Evolutionary conservation across 78 protist genomes (phyloP).

Genomic region (Dictyostelium discoideum): DNA sequence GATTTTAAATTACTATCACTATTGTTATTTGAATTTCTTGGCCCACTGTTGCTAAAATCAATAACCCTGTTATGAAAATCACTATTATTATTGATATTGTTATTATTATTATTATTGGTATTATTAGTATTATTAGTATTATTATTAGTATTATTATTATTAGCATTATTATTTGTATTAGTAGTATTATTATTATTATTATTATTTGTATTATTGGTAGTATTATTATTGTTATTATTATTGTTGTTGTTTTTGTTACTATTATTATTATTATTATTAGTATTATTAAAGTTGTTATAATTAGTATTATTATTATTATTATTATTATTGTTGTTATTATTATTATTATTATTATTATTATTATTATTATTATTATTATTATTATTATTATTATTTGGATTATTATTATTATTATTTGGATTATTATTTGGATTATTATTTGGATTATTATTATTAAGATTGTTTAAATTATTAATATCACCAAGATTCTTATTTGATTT

Average conservation of each 20-base stretch:
- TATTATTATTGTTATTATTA: not conserved
- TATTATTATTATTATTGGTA: conserved; percentile 2
- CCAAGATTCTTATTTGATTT: not conserved
- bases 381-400: not conserved
- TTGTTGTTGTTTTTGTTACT: not conserved
- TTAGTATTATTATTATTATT: conserved; percentile 3
- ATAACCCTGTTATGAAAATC: not conserved
- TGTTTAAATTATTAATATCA: not conserved
- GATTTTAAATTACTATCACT: too few species aligned
- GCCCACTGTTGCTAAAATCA: too few species aligned
- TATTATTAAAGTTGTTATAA: not conserved
- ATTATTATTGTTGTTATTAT: not conserved
- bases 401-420: not conserved
- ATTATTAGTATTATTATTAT: not conserved
- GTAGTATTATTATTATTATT: not conserved
- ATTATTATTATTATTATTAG: conserved; percentile 1
- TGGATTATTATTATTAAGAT: not conserved
- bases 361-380: not conserved
- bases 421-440: not conserved
- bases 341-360: not conserved
- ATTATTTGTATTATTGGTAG: not conserved
- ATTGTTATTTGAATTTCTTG: too few species aligned
- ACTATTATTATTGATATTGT: not conserved
- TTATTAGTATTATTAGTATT: not conserved
- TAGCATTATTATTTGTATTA: not conserved